These are phyloP conservation scores for Zopfia rhizophila DNA, from an alignment of 2,329 filamentous ascomycete genomes.

Conservation along the genomic window DNA sequence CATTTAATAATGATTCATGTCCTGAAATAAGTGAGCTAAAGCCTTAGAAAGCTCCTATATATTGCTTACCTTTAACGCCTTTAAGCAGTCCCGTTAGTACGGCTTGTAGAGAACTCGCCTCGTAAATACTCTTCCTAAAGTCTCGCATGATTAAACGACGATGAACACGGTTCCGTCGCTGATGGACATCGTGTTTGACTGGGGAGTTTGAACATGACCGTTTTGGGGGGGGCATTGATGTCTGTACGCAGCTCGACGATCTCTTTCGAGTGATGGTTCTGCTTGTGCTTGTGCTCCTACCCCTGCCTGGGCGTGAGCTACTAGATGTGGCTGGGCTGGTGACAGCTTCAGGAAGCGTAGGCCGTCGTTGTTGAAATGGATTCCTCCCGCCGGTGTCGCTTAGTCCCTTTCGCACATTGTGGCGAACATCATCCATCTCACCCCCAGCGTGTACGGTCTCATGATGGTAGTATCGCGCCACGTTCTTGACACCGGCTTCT, in stretches of 20 bases:
- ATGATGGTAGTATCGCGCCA: conserved; percentile 22
- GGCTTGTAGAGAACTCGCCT: conserved; percentile 48
- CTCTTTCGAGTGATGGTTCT: conserved; percentile 18
- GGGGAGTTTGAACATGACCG: conserved; percentile 20
- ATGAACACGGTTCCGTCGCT: conserved; percentile 50
- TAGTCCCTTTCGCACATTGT: conserved; percentile 21
- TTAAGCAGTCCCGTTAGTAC: conserved; percentile 23
- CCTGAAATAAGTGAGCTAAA: conserved; percentile 24
- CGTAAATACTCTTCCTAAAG: conserved; percentile 55
- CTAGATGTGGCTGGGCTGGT: conserved; percentile 8
- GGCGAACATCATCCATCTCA: conserved; percentile 12
- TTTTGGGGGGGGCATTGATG: conserved; percentile 22
- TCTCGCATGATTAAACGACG: conserved; percentile 54
- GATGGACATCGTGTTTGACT: conserved; percentile 14
- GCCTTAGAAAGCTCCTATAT: conserved; percentile 6
- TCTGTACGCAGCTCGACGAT: conserved; percentile 18
- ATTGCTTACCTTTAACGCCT: conserved; percentile 22
- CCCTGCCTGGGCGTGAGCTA: conserved; percentile 8
- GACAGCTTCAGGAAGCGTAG: conserved; percentile 9
- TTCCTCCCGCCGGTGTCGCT: conserved; percentile 6
- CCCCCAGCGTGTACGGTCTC: conserved; percentile 17
- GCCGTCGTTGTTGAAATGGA: conserved; percentile 12
- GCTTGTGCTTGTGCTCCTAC: conserved; percentile 15
- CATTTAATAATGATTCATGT: conserved; percentile 21
- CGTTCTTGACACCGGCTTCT: conserved; percentile 19